These are phyloP conservation scores for Furcasterigmium furcatum DNA, from an alignment of 2,329 filamentous ascomycete species.

Conservation along the genomic window DNA sequence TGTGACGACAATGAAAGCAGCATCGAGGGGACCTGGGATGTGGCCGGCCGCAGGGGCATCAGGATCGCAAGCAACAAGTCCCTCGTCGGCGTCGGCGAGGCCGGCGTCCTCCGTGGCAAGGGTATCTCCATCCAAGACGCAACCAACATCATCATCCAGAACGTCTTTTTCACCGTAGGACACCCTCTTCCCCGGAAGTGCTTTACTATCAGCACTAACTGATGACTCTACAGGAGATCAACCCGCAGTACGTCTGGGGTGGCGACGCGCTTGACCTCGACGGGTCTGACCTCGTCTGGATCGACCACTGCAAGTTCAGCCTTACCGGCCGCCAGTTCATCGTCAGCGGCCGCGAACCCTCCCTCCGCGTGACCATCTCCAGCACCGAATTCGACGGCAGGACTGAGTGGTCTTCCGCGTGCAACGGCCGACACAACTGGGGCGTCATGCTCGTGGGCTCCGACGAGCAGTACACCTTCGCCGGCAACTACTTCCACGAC, in stretches of 20 bases:
- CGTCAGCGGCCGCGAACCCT: conserved; percentile 50
- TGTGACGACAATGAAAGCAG: too few species aligned
- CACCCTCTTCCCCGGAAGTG: background rate
- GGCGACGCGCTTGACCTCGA: conserved; percentile 55
- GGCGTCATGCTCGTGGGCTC: conserved; percentile 53
- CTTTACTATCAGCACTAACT: background rate
- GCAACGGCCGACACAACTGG: conserved; percentile 60
- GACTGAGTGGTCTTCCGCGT: conserved; percentile 46
- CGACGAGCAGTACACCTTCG: conserved; percentile 53
- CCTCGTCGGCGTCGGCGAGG: conserved; percentile 47
- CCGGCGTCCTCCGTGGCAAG: conserved; percentile 55
- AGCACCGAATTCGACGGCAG: conserved; percentile 57
- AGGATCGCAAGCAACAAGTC: too few species aligned
- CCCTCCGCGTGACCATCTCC: conserved; percentile 55
- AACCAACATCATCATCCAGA: conserved; percentile 59
- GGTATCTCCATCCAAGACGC: conserved; percentile 43
- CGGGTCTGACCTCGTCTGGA: conserved; percentile 40
- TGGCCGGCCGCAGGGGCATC: too few species aligned
- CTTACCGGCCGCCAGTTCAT: conserved; percentile 59
- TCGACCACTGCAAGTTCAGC: conserved; percentile 53
- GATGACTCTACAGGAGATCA: too few species aligned
- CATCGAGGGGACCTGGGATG: too few species aligned
- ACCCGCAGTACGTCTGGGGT: conserved; percentile 57
- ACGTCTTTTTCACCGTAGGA: conserved; percentile 28
- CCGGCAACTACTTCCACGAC: conserved; percentile 60